These are phyloP conservation scores for Xylaria flabelliformis DNA, from an alignment of 495 filamentous ascomycete species.

Conservation along the genomic window DNA sequence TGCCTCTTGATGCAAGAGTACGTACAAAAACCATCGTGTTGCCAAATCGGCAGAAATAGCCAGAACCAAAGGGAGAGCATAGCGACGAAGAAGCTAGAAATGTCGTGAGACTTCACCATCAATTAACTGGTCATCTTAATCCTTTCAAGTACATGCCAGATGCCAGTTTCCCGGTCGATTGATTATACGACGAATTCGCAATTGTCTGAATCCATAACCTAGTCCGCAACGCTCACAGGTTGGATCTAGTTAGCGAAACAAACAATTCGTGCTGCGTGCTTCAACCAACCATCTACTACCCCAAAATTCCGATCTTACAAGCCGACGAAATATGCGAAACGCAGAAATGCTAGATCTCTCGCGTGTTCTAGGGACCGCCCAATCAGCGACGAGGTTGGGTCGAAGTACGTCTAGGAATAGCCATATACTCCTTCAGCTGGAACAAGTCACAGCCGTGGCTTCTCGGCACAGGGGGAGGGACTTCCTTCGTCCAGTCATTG, in stretches of 20 bases:
- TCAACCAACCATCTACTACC: background rate
- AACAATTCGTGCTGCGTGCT: background rate
- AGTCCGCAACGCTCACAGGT: background rate
- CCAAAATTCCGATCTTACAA: background rate
- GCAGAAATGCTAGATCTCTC: background rate
- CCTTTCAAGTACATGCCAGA: background rate
- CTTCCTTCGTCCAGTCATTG: constrained; percentile 24
- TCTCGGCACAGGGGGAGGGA: constrained; percentile 16
- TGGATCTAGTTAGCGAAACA: background rate
- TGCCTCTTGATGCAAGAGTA: background rate
- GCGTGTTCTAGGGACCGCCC: background rate
- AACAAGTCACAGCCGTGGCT: constrained; percentile 22
- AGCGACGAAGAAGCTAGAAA: background rate
- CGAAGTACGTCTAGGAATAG: background rate
- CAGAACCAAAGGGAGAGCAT: background rate
- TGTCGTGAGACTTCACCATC: background rate
- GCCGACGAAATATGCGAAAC: background rate
- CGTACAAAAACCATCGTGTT: background rate
- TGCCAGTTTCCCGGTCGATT: background rate
- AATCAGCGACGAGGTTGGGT: background rate
- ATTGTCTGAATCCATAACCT: background rate
- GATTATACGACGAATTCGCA: background rate
- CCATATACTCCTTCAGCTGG: constrained; percentile 9
- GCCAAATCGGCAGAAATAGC: background rate
- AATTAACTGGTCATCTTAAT: background rate